Conservation (phyloP, 305 asterid species). For the Fraxinus albicans region DNA sequence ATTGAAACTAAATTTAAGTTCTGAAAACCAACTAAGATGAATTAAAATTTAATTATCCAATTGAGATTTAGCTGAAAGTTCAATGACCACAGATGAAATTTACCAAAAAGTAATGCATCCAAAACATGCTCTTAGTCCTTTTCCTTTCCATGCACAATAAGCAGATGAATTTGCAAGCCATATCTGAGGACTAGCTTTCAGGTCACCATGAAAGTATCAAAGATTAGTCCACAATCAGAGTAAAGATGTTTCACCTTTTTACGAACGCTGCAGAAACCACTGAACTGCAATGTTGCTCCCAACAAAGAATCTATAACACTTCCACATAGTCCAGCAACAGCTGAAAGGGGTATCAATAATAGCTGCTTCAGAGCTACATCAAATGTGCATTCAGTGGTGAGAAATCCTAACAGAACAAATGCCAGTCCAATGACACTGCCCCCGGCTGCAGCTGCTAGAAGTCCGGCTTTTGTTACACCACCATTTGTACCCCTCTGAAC, state of each 20-base stretch:
- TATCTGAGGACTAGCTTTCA: not conserved
- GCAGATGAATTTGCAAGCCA: not conserved
- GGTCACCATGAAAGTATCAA: not conserved
- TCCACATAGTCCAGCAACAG: conserved; percentile 80
- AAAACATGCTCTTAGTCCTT: not conserved
- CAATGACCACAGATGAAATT: not conserved
- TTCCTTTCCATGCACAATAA: not conserved
- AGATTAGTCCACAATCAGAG: not conserved
- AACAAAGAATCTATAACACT: conserved; percentile 81
- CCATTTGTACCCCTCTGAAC: conserved; percentile 97
- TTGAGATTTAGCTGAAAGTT: not conserved
- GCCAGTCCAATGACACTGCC: conserved; percentile 75
- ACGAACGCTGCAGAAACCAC: conserved; percentile 85
- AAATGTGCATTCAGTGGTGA: conserved; percentile 60
- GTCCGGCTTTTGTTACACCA: conserved; percentile 86
- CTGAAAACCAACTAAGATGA: not conserved
- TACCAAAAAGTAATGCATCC: not conserved
- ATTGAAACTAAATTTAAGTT: not conserved
- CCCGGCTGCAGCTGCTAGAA: conserved; percentile 84
- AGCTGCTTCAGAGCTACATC: conserved; percentile 66
- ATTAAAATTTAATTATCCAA: not conserved
- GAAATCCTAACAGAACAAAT: conserved; percentile 60
- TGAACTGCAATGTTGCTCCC: conserved; percentile 94
- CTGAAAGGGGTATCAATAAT: conserved; percentile 69
- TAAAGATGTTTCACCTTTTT: conserved; percentile 59